Evolutionary conservation across 257 asterid genomes (phyloP).

Genomic region (Solanum rostratum): DNA sequence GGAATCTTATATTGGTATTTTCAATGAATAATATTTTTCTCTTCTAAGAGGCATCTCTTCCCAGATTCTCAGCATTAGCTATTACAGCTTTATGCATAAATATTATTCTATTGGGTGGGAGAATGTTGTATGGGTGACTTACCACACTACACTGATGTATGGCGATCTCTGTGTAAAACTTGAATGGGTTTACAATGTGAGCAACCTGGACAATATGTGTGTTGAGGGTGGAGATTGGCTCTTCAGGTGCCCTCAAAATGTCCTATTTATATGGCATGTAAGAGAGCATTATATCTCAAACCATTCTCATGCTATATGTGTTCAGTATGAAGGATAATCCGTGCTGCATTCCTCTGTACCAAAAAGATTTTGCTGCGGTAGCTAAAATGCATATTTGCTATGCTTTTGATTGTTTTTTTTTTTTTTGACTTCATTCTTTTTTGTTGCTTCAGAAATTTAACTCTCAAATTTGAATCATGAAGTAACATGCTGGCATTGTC

Average conservation of each 20-base stretch:
- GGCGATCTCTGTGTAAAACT: not conserved
- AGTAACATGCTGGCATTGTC: slow-evolving; percentile 2
- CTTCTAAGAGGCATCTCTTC: not conserved
- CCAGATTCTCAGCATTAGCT: not conserved
- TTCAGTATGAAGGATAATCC: not conserved
- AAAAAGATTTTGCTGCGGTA: not conserved
- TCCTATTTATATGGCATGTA: not conserved
- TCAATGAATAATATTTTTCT: not conserved
- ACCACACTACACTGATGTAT: not conserved
- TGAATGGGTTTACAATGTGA: not conserved
- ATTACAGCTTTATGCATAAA: not conserved
- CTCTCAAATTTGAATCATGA: not conserved
- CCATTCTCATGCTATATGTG: not conserved
- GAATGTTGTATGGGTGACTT: not conserved
- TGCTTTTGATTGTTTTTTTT: not conserved
- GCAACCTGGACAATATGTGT: not conserved
- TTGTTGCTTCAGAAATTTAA: not conserved
- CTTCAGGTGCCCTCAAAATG: not conserved
- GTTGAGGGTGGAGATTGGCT: not conserved
- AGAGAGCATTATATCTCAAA: not conserved
- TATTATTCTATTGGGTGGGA: not conserved
- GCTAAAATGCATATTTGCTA: not conserved
- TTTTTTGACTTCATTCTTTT: not conserved
- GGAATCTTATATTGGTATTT: not conserved
- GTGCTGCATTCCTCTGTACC: not conserved